A percentile compares a stretch with the other conserved stretches of the same genome.
These are phyloP conservation scores for Echium plantagineum DNA, from an alignment of 257 asterid species.

Conservation along the genomic window DNA sequence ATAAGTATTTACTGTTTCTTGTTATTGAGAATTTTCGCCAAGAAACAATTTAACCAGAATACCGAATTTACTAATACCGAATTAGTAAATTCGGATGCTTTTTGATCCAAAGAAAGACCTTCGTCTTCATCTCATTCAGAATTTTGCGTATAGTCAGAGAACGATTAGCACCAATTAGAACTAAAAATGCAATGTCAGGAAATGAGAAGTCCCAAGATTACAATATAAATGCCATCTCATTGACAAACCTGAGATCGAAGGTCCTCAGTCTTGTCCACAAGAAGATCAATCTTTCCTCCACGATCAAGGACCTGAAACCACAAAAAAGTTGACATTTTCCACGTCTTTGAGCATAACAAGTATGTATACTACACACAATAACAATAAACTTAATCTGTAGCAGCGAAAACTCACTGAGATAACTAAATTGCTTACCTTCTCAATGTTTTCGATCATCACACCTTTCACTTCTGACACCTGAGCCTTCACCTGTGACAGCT, in stretches of 20 bases:
- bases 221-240: not conserved
- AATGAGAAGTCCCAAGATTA: no score
- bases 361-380: no score
- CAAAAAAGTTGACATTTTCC: no score
- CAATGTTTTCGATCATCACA: constrained; percentile 98
- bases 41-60: no score
- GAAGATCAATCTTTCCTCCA: constrained; percentile 86
- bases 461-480: constrained; percentile 97
- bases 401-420: no score
- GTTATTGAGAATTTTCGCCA: no score
- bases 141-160: not conserved
- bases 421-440: constrained; percentile 41
- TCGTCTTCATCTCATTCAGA: no score
- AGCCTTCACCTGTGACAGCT: constrained; percentile 84
- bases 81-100: no score
- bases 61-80: no score
- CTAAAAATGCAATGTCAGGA: not conserved
- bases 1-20: no score
- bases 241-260: constrained; percentile 72
- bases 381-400: no score
- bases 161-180: not conserved
- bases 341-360: constrained; percentile 2
- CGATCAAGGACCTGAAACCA: constrained; percentile 79
- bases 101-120: no score
- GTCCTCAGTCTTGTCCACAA: constrained; percentile 87